Evolutionary conservation across 257 asterid genomes (phyloP), one percentile per base, ranked within the genome.

Genomic region (Jasminum sambac): DNA sequence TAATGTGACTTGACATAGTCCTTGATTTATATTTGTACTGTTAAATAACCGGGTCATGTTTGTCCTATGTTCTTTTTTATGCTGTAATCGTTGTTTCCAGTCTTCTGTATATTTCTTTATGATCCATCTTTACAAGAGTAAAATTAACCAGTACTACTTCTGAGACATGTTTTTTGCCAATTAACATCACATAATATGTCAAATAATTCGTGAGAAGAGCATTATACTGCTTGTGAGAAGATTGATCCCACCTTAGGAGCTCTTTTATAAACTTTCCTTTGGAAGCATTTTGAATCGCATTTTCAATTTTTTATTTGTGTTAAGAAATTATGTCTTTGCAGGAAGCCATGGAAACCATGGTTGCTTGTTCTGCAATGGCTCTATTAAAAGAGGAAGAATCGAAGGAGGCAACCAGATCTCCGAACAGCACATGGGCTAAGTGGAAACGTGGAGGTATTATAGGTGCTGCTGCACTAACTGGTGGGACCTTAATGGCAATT

Each of bases 391-490:
- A 86, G 76, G 93, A 83, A 79, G 90, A 85, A 77, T 77, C 90
- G 23, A 81, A 89, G 63, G 90, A 78, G 59, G 89, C 81, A 68
- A 71, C 43, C 14, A 37, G 63, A 71, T 78, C 96, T 61, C 72
- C 87, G 23, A 76, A 80, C 65, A 84, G 85, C 82, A 42, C 86
- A 38, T 89, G 96, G 98, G 86, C 76, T 24, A 86, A 89, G 82
- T 91, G 99, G 98, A 95, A 87, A 80, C 95, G 87, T 61, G 97
- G 96, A 74, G 94, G 98, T 77, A 87, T 95, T 78, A 89, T 95
- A 40, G 99, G 99, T 42, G 99, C 98, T 64, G 98, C 98, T 82
- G 99, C 99, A 50, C 26, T 95, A 78, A 89, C 99, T 64, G 98
- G 99, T 78, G 99, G 99, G 76, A 81, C 99, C 74, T 87, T 95